phyloP scores from a whole-genome alignment of 768 basidiomycete species.

The Mycena albidolilacea region DNA sequence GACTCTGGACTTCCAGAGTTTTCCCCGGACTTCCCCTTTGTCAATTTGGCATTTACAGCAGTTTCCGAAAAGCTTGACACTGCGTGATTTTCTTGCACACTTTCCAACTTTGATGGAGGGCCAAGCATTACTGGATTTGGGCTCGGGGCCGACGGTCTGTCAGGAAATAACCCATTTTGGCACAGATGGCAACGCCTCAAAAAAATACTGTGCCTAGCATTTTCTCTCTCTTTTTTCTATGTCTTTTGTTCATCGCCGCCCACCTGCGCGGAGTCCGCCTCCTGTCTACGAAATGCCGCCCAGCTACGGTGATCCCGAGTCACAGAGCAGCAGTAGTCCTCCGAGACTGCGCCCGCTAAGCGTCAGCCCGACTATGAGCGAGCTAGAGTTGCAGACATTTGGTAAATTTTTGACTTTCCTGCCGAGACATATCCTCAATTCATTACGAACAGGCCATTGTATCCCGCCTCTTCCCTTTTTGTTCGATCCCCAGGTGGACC shows the following conservation, averaged over 20 bases:
- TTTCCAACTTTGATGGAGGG: too few species aligned
- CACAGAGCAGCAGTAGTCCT: neutral
- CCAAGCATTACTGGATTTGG: too few species aligned
- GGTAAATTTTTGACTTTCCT: neutral
- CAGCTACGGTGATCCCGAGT: neutral
- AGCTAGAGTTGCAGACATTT: neutral
- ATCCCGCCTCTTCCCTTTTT: neutral
- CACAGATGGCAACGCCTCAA: neutral
- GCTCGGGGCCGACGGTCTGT: too few species aligned
- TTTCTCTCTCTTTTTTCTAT: neutral
- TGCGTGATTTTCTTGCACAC: too few species aligned
- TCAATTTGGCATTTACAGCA: too few species aligned
- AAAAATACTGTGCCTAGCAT: neutral
- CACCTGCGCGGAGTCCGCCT: neutral
- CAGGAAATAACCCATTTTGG: neutral
- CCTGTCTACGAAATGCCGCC: conserved; percentile 1
- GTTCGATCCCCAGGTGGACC: neutral
- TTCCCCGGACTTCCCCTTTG: too few species aligned
- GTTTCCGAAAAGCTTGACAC: too few species aligned
- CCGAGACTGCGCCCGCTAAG: neutral
- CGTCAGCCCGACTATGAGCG: conserved; percentile 3
- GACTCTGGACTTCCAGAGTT: too few species aligned
- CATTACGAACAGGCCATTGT: neutral
- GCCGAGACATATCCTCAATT: neutral
- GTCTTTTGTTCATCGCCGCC: neutral